Evolutionary conservation across 2,329 filamentous ascomycete species (phyloP).

Genomic region (Myriosclerotinia curreyana): DNA sequence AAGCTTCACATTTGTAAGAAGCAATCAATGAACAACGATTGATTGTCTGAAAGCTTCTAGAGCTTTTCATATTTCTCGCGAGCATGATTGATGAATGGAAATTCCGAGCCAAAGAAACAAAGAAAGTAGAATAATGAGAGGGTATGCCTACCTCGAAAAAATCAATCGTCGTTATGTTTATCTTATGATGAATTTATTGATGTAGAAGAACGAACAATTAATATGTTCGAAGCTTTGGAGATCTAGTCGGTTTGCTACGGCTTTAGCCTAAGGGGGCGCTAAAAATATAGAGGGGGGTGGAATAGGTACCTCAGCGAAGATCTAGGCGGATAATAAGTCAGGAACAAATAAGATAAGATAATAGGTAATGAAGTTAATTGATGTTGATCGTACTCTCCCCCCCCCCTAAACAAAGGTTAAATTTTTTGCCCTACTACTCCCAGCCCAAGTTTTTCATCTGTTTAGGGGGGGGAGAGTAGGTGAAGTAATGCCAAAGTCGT

Average conservation of each 20-base stretch:
- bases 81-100: conserved; percentile 15
- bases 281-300: neutral
- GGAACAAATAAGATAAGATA: neutral
- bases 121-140: conserved; percentile 8
- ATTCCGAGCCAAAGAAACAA: conserved; percentile 6
- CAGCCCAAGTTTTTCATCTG: too few species aligned
- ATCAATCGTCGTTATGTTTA: neutral
- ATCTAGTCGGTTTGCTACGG: conserved; percentile 4
- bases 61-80: conserved; percentile 28
- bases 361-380: too few species aligned
- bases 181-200: conserved; percentile 1
- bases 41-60: conserved; percentile 30
- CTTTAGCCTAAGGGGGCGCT: neutral
- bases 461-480: too few species aligned
- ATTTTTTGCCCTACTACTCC: neutral
- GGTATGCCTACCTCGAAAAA: conserved; percentile 14
- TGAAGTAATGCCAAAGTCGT: too few species aligned
- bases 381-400: too few species aligned
- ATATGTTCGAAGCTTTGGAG: conserved; percentile 1
- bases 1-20: conserved; percentile 25
- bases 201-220: conserved; percentile 5
- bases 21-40: conserved; percentile 26
- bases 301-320: neutral
- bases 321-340: conserved; percentile 18
- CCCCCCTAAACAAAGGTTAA: too few species aligned